Conservation (phyloP, 257 asterid species). For the Nemophila menziesii region DNA sequence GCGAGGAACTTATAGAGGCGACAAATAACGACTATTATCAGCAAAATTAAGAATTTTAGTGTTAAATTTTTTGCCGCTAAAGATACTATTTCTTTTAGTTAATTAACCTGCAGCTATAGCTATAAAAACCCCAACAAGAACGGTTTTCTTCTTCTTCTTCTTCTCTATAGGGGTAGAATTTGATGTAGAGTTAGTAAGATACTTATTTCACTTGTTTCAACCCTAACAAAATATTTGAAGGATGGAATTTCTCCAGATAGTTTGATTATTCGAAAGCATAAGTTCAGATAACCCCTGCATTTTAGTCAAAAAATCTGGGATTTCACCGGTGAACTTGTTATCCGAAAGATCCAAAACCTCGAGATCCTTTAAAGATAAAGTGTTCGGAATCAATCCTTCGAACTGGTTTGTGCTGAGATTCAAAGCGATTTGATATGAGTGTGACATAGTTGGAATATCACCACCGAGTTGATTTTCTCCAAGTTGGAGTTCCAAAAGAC, state of each 20-base stretch:
- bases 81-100: constrained; percentile 29
- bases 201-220: constrained; percentile 16
- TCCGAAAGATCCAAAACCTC: constrained; percentile 79
- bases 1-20: too few relatives aligned
- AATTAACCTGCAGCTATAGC: constrained; percentile 31
- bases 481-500: constrained; percentile 54
- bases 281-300: constrained; percentile 37
- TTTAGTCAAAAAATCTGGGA: constrained; percentile 30
- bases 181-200: constrained; percentile 14
- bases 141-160: constrained; percentile 17
- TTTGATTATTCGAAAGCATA: constrained; percentile 45
- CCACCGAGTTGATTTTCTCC: constrained; percentile 63
- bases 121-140: constrained; percentile 25
- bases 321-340: constrained; percentile 45
- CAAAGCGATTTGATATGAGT: constrained; percentile 40
- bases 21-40: too few relatives aligned
- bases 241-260: constrained; percentile 47
- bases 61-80: too few relatives aligned
- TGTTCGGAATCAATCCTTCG: constrained; percentile 30
- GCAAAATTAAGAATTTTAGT: too few relatives aligned
- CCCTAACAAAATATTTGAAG: constrained; percentile 12
- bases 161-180: too few relatives aligned
- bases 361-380: constrained; percentile 27
- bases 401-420: constrained; percentile 66
- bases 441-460: constrained; percentile 39